Conservation (phyloP, 805 yeast species). For the Kodamaea laetipori region DNA sequence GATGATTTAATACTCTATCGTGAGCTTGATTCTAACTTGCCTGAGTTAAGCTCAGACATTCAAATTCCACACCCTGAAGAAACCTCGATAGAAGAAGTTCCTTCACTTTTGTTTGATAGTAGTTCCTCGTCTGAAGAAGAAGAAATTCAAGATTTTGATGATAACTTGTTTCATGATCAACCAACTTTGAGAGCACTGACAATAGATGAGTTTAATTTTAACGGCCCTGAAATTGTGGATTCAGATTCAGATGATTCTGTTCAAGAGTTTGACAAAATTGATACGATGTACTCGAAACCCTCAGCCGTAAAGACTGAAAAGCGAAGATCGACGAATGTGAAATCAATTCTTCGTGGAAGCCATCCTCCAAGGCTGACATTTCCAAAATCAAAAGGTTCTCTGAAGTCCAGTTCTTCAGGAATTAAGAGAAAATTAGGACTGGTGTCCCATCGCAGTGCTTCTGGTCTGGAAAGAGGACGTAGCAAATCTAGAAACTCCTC, state of each 20-base stretch:
- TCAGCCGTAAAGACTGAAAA: not conserved
- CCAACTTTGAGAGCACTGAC: slow-evolving; percentile 8
- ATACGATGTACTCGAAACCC: slow-evolving; percentile 9
- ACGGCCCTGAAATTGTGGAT: not conserved
- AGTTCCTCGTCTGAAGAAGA: slow-evolving; percentile 6
- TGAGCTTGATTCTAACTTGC: not conserved
- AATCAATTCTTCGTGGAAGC: not conserved
- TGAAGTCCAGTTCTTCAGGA: too few species aligned
- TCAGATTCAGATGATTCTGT: slow-evolving; percentile 4
- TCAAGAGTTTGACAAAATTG: slow-evolving; percentile 8
- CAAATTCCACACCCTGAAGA: too few species aligned
- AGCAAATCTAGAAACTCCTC: not conserved
- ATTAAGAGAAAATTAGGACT: not conserved
- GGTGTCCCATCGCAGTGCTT: not conserved
- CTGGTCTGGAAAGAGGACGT: not conserved
- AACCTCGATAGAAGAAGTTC: not conserved
- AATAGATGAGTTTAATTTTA: too few species aligned
- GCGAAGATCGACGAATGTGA: not conserved
- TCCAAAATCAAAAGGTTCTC: too few species aligned
- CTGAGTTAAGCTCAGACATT: too few species aligned
- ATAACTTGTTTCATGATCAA: slow-evolving; percentile 8
- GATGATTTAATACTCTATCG: slow-evolving; percentile 4
- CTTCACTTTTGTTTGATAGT: slow-evolving; percentile 1
- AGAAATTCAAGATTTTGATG: slow-evolving; percentile 5
- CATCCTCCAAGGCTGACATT: too few species aligned